Evolutionary conservation across 192 early-diverging fungal genomes (phyloP), one percentile per base, ranked within the genome.

Genomic region (Podila horticola): DNA sequence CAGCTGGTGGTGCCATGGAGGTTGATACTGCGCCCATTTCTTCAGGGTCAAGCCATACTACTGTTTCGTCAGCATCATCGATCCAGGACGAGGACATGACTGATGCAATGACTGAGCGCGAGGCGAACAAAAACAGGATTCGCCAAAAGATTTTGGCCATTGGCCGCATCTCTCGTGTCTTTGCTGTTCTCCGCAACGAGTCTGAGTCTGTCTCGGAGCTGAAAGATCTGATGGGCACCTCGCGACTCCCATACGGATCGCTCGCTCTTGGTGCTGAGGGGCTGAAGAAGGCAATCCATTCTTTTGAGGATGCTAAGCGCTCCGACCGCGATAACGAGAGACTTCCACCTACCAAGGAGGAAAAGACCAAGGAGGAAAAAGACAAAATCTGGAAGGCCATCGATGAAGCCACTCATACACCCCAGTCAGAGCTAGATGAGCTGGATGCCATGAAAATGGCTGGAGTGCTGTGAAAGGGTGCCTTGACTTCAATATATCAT

Each of bases 261-360:
- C 85, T 99, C 52, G 93, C 93, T 15, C 84, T 95, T 20, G 98
- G 98, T 33, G 94, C 94, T 11, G 95, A 96, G 73, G 98, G 98
- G 0, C 92, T 99, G 69, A 96, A 95, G 79, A 85, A 90, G 93
- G 94, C 94, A 19, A 97, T 98, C 66, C 88, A 90, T 26, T 91
- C 94, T 36, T 99, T 98, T 77, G 97, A 99, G 60, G 94, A 97
- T 67, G 98, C 97, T 24, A 94, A 94, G 74, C 86, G 85, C 15
- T 94, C 94, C 41, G 98, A 99, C 86, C 72, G 90, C 30, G 95
- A 98, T 51, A 99, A 99, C 82, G 98, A 99, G 81, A 88, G 93
- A 45, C 71, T 98, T 62, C 97, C 97, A 36, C 96, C 96, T 15
- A 88, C 88, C 19, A 84, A 88, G 52, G 84, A 88, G 73, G 83